These are phyloP conservation scores for Phytophthora aleatoria DNA, from an alignment of 352 stramenopile genomes.

Conservation along the genomic window DNA sequence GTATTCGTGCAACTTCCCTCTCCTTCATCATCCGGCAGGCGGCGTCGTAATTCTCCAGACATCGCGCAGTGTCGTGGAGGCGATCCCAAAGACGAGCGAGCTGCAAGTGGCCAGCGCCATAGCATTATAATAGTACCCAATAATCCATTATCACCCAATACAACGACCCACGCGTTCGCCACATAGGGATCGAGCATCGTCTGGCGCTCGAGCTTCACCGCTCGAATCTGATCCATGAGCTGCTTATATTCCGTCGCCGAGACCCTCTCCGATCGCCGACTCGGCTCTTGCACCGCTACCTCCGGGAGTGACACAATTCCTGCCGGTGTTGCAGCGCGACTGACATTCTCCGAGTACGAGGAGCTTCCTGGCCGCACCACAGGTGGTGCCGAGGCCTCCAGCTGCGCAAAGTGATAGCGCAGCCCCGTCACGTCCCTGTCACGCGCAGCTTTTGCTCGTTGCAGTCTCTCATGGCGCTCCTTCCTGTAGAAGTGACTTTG, in stretches of 20 bases:
- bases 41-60: constrained; percentile 61
- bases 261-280: constrained; percentile 4
- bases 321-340: constrained; percentile 10
- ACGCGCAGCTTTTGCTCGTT: constrained; percentile 40
- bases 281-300: constrained; percentile 10
- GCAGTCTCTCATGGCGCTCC: constrained; percentile 49
- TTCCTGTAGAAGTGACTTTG: constrained; percentile 35
- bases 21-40: constrained; percentile 41
- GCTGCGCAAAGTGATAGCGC: constrained; percentile 30
- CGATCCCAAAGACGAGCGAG: constrained; percentile 60
- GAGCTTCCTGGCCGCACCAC: constrained; percentile 22
- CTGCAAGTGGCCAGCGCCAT: constrained; percentile 20
- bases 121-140: not conserved
- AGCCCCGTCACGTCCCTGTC: constrained; percentile 33
- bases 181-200: constrained; percentile 51
- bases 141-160: not conserved
- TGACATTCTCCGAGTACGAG: not conserved
- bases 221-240: constrained; percentile 50
- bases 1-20: constrained; percentile 36
- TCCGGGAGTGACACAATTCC: constrained; percentile 17
- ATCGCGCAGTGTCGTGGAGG: constrained; percentile 53
- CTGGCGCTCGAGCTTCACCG: constrained; percentile 43
- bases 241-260: constrained; percentile 38
- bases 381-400: constrained; percentile 28
- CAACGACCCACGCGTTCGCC: constrained; percentile 33